Percentiles rank a stretch among this genome's conserved stretches.
phyloP scores from a whole-genome alignment of 2,329 filamentous ascomycete genomes.

The Aspergillus hiratsukae region DNA sequence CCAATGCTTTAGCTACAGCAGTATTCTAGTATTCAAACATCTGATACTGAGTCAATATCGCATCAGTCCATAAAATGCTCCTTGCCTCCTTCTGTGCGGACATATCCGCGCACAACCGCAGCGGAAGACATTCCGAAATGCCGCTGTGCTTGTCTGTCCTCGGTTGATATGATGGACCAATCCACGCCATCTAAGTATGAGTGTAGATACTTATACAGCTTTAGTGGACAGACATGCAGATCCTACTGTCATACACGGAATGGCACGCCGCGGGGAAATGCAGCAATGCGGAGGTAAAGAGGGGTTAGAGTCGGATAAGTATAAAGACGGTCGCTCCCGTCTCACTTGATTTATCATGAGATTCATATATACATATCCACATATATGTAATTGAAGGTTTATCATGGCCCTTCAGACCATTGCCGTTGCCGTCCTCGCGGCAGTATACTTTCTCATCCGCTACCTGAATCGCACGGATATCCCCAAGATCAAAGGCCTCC shows the following conservation, averaged over 20 bases:
- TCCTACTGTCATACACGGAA: no score
- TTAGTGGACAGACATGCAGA: no score
- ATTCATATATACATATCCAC: no score
- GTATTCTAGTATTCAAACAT: no score
- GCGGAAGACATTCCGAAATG: neutral
- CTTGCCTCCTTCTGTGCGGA: no score
- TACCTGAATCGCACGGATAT: slow-evolving; percentile 50
- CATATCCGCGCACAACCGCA: neutral
- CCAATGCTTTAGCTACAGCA: no score
- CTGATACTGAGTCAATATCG: no score
- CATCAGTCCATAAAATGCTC: no score
- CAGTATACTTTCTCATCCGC: slow-evolving; percentile 38
- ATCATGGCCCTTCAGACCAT: slow-evolving; percentile 30
- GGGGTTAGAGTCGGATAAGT: no score
- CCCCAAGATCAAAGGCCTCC: slow-evolving; percentile 58
- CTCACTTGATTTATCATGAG: neutral
- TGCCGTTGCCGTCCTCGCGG: slow-evolving; percentile 30
- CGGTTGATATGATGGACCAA: neutral
- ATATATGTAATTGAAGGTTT: neutral
- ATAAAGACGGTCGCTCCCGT: neutral
- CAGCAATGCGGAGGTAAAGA: no score
- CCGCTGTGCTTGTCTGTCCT: neutral
- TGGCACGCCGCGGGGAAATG: no score
- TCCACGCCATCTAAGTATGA: neutral
- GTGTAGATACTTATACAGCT: no score